Evolutionary conservation across 768 basidiomycete genomes (phyloP).

Genomic region (Pleurotus giganteus): DNA sequence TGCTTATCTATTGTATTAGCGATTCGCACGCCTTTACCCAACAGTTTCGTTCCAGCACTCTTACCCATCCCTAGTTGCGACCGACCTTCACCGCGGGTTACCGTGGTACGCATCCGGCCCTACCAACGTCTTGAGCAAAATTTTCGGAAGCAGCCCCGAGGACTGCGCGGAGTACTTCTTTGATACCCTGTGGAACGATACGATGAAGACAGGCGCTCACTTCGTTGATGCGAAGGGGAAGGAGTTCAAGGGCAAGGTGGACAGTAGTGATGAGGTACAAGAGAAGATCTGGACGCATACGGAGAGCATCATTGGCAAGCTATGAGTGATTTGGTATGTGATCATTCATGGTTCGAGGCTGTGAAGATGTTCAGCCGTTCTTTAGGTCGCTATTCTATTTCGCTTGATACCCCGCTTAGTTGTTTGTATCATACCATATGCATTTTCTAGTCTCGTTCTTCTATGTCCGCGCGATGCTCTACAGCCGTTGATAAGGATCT

Average conservation of each 20-base stretch:
- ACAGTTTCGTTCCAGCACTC: conserved; percentile 34
- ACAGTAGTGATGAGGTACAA: background rate
- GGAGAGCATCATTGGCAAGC: background rate
- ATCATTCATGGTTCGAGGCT: too few relatives aligned
- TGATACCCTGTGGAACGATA: conserved; percentile 23
- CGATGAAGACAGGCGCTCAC: conserved; percentile 4
- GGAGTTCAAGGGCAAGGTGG: conserved; percentile 3
- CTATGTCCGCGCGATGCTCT: too few relatives aligned
- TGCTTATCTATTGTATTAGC: conserved; percentile 11
- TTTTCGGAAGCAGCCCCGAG: conserved; percentile 21
- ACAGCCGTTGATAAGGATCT: too few relatives aligned
- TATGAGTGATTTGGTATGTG: too few relatives aligned
- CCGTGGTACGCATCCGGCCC: conserved; percentile 24
- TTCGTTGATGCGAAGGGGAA: conserved; percentile 3
- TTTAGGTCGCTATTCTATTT: too few relatives aligned
- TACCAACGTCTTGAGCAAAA: conserved; percentile 18
- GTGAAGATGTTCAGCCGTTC: too few relatives aligned
- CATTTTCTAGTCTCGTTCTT: too few relatives aligned
- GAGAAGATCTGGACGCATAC: conserved; percentile 6
- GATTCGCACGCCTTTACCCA: conserved; percentile 29
- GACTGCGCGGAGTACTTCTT: conserved; percentile 37
- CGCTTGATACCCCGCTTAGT: too few relatives aligned
- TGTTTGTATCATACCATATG: too few relatives aligned
- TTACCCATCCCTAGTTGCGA: conserved; percentile 32
- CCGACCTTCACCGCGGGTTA: conserved; percentile 17